These are phyloP conservation scores for Zoysia pacifica DNA, from an alignment of 176 grass and related monocot species.

Conservation along the genomic window DNA sequence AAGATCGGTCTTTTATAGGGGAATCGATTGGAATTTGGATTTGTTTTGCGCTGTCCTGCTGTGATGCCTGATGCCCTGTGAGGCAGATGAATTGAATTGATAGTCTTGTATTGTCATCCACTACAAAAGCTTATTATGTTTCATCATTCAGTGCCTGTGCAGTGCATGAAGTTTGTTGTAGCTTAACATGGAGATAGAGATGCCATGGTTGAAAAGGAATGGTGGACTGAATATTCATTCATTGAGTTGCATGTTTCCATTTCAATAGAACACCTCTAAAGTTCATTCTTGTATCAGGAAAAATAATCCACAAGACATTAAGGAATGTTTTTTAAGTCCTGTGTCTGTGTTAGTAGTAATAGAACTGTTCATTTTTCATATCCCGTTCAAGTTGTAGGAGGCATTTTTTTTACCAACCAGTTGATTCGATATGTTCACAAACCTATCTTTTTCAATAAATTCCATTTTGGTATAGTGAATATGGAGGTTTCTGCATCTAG, in stretches of 20 bases:
- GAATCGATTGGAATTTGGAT: constrained; percentile 16
- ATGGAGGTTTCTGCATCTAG: neutral
- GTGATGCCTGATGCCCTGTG: neutral
- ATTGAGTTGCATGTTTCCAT: constrained; percentile 9
- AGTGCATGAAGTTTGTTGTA: neutral
- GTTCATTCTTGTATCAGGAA: neutral
- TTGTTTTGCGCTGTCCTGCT: neutral
- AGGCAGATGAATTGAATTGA: neutral
- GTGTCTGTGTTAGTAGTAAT: neutral
- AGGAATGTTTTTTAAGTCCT: neutral
- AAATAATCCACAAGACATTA: neutral
- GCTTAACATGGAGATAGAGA: neutral
- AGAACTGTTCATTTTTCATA: neutral
- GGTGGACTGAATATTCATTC: neutral
- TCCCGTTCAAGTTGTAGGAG: neutral
- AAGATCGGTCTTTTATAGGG: neutral
- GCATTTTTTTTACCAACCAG: neutral
- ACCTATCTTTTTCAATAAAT: neutral
- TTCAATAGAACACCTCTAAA: neutral
- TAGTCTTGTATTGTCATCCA: neutral
- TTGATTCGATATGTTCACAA: neutral
- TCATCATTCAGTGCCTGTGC: neutral
- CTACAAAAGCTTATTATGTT: neutral
- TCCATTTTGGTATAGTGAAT: neutral
- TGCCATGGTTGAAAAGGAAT: neutral